Conservation (phyloP, 2,329 filamentous ascomycete genomes). For the Alternaria incomplexa region DNA sequence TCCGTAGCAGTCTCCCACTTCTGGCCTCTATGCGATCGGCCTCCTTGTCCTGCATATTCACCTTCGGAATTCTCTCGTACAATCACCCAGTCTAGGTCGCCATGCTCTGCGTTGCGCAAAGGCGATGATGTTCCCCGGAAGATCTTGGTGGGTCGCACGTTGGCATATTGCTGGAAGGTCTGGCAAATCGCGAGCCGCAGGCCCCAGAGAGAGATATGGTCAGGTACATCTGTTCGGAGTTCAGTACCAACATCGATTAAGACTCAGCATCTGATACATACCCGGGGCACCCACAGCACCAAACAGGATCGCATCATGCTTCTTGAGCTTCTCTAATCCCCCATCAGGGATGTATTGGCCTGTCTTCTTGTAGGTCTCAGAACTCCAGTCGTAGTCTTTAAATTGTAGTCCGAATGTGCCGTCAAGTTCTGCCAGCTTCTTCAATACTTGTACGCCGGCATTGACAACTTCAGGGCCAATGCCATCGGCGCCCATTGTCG, state of each 20-base stretch:
- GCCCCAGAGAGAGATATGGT: conserved; percentile 64
- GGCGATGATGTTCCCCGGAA: conserved; percentile 67
- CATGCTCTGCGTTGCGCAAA: conserved; percentile 59
- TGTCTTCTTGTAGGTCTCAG: conserved; percentile 68
- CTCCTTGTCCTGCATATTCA: conserved; percentile 70
- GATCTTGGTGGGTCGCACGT: conserved; percentile 65
- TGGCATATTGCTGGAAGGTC: conserved; percentile 63
- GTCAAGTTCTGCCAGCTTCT: conserved; percentile 59
- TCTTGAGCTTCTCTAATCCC: conserved; percentile 62
- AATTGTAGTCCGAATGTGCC: conserved; percentile 67
- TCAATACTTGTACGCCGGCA: conserved; percentile 67
- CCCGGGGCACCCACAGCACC: conserved; percentile 70
- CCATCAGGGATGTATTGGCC: conserved; percentile 70
- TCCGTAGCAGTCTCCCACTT: conserved; percentile 69
- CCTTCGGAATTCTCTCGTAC: conserved; percentile 71
- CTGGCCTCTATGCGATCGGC: conserved; percentile 63
- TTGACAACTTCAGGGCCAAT: conserved; percentile 72
- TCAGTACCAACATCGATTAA: neutral
- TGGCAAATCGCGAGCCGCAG: conserved; percentile 63
- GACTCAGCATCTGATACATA: conserved; percentile 25
- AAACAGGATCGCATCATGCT: conserved; percentile 71
- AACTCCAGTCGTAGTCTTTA: conserved; percentile 70
- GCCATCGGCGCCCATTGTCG: conserved; percentile 69
- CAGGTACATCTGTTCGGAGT: conserved; percentile 55
- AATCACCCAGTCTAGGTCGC: conserved; percentile 71